Conservation (phyloP, 805 yeast species). For the Zygosaccharomyces rouxii region DNA sequence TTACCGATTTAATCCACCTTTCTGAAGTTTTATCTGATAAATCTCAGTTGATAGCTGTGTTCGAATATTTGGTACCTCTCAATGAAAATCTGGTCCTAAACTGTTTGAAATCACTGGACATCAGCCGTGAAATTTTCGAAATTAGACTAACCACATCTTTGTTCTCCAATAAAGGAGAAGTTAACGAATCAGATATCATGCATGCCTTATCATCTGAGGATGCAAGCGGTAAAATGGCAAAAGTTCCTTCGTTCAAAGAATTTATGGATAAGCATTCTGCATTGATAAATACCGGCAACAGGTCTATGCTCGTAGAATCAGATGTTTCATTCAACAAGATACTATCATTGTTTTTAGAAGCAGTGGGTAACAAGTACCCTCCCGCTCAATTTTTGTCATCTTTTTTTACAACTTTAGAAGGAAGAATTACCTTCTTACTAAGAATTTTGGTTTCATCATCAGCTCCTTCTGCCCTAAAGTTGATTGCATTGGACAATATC, state of each 20-base stretch:
- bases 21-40: constrained; percentile 40
- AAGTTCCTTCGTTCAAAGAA: constrained; percentile 29
- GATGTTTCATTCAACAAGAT: constrained; percentile 41
- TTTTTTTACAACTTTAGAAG: constrained; percentile 39
- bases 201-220: constrained; percentile 28
- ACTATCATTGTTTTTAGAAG: constrained; percentile 41
- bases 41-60: constrained; percentile 36
- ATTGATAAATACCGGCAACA: constrained; percentile 29
- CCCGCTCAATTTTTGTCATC: constrained; percentile 34
- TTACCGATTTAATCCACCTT: constrained; percentile 37
- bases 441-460: constrained; percentile 54
- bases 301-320: constrained; percentile 32
- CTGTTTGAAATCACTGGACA: constrained; percentile 35
- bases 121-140: constrained; percentile 48
- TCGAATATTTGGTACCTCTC: constrained; percentile 37
- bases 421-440: constrained; percentile 53
- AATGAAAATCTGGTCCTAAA: constrained; percentile 40
- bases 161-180: constrained; percentile 23
- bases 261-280: constrained; percentile 30
- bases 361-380: constrained; percentile 38
- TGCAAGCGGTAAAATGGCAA: constrained; percentile 21
- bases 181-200: constrained; percentile 31
- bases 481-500: constrained; percentile 44
- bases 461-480: constrained; percentile 55
- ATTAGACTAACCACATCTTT: constrained; percentile 67